Base-by-base conservation (phyloP, 176 grass and related monocot genomes). In the Ensete ventricosum region DNA sequence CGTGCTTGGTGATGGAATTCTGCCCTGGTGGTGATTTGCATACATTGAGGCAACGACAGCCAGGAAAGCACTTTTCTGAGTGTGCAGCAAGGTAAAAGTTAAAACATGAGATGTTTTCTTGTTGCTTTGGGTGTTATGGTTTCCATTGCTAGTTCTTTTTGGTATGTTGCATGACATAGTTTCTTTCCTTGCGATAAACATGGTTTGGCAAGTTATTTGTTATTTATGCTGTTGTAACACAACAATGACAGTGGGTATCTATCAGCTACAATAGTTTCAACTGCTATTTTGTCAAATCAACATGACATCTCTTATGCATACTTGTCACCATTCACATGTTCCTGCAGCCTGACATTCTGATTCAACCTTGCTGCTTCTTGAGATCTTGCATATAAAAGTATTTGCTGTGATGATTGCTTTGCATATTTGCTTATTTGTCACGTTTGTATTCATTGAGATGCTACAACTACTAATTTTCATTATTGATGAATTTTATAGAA, bases 1-100 rank as follows among this genome's bases (percentile, higher is more conserved):
- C 89, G 11, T 96, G 92, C 78, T 79, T 96, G 55, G 89, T 96
- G 26, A 96, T 96, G 93, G 93, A 96, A 73, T 96, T 92, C 80
- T 96, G 93, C 79, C 89, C 89, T 1, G 93, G 93, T 79, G 93
- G 93, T 1, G 93, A 92, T 80, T 75, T 96, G 76, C 93, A 96
- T 83, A 96, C 93, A 24, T 81, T 96, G 79, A 91, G 27, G 74
- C 52, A 27, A 52, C 53, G 67, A 43, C 76, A 78, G 57, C 76
- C 62, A 66, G 68, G 67, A 16, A 73, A 54, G 2, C 54, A 59
- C 55, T 83, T 23, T 62, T 83, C 26, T 71, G 75, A 26, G 77
- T 77, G 22, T 65, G 53, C 65, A 58, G 51, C 69, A 53, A 72
- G 69, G 69, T 72, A 72, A 22, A 23, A 8, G 0, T 13, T 11